Base-by-base conservation (phyloP, 805 yeast genomes). In the Cyberlindnera veronae region DNA sequence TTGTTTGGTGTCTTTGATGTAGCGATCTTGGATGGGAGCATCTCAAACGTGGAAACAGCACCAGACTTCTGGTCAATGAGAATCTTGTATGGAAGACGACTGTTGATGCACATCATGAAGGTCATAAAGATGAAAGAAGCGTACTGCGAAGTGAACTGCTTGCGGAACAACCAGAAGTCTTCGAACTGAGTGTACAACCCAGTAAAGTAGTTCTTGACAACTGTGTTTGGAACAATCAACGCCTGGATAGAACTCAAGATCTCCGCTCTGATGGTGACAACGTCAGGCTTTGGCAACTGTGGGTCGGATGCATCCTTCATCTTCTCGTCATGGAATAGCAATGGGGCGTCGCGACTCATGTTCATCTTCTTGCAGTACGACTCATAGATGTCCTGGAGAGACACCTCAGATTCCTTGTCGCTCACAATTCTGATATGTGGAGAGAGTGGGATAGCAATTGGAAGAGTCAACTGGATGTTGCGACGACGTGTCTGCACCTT, bases 161-260 rank as follows among this genome's bases (percentile, higher is more conserved):
- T 88, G 48, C 98, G 77, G 80, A 95, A 93, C 38, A 91, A 66
- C 99, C 99, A 93, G 71, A 91, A 93, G 55, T 91, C 97, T 61
- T 85, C 96, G 60, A 83, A 95, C 43, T 79, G 75, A 11, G 82
- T 73, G 62, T 81, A 93, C 29, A 80, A 66, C 6, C 70, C 72
- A 41, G 81, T 61, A 57, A 89, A 93, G 60, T 85, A 84, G 49
- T 85, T 85, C 55, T 80, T 80, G 69, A 91, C 69, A 24, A 91
- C 83, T 5, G 86, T 81, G 18, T 84, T 74, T 26, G 99, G 98
- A 39, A 90, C 91, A 62, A 86, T 73, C 55, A 84, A 67, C 1
- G 95, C 74, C 63, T 93, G 97, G 46, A 91, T 86, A 3, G 96
- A 89, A 49, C 88, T 79, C 59, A 93, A 71, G 38, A 95, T 90